Base-by-base conservation (phyloP, 2,329 filamentous ascomycete species). In the Ophiostoma novo-ulmi region DNA sequence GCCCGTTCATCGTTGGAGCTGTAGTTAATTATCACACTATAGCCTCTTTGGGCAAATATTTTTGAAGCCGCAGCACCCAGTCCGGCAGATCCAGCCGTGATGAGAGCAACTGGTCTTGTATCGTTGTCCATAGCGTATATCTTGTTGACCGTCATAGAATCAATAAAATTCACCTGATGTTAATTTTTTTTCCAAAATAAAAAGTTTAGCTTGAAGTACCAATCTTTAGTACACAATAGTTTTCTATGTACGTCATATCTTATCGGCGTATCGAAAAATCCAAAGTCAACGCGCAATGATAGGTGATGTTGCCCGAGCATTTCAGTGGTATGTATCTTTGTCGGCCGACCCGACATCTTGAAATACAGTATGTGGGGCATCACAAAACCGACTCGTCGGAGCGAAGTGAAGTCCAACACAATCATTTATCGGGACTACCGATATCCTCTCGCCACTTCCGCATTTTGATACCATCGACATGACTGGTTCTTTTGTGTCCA, bases 1-100 rank as follows among this genome's bases (percentile, higher is more conserved):
- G 91, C 92, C 1, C 87, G 83, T 22, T 84, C 83, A 48, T 81
- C 78, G 77, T 86, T 88, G 73, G 84, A 86, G 78, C 85, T 83
- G 79, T 93, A 94, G 80, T 94, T 94, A 77, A 95, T 85, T 10
- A 88, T 87, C 11, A 94, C 81, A 71, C 91, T 89, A 77, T 86
- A 87, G 66, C 90, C 90, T 75, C 89, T 83, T 31, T 83, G 80
- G 10, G 91, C 91, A 75, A 94, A 92, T 41, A 88, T 86, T 70
- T 85, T 84, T 55, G 85, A 85, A 3, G 91, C 84, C 3, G 89
- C 82, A 63, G 90, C 91, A 48, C 92, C 92, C 41, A 94, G 85
- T 2, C 91, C 92, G 74, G 91, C 83, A 63, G 80, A 83, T 38
- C 82, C 82, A n/a, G 83, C 84, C 0, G 84, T 85, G 36, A 85